phyloP scores from a whole-genome alignment of 257 asterid species.

The Solanum chmielewskii region DNA sequence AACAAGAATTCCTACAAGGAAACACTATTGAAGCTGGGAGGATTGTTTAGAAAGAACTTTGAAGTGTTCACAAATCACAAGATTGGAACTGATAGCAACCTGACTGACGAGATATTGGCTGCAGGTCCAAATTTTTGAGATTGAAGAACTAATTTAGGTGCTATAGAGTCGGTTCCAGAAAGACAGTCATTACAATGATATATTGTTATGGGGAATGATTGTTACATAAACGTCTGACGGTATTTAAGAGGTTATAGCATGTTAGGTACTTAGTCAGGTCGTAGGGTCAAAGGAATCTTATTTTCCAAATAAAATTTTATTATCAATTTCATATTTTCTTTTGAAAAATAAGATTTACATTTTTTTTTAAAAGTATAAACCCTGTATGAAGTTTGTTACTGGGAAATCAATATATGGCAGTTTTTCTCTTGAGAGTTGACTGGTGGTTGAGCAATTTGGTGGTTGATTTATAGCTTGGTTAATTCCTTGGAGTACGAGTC shows the following conservation, averaged over 20 bases:
- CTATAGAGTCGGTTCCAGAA: background rate
- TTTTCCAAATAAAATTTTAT: background rate
- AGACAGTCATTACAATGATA: background rate
- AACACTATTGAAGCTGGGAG: conserved; percentile 58
- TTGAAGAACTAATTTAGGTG: background rate
- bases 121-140: conserved; percentile 69
- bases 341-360: background rate
- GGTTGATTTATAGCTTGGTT: background rate
- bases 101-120: conserved; percentile 59
- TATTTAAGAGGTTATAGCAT: background rate
- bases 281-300: background rate
- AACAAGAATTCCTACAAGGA: conserved; percentile 54
- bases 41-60: conserved; percentile 69
- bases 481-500: background rate
- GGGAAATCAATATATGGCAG: background rate
- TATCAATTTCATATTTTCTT: background rate
- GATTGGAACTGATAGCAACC: conserved; percentile 55
- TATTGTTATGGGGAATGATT: background rate
- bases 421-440: background rate
- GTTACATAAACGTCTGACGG: background rate
- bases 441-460: background rate
- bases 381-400: background rate
- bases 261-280: background rate
- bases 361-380: background rate
- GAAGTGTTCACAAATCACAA: conserved; percentile 52